Conservation (phyloP, 129 eudicot genomes). For the Flaveria trinervia region DNA sequence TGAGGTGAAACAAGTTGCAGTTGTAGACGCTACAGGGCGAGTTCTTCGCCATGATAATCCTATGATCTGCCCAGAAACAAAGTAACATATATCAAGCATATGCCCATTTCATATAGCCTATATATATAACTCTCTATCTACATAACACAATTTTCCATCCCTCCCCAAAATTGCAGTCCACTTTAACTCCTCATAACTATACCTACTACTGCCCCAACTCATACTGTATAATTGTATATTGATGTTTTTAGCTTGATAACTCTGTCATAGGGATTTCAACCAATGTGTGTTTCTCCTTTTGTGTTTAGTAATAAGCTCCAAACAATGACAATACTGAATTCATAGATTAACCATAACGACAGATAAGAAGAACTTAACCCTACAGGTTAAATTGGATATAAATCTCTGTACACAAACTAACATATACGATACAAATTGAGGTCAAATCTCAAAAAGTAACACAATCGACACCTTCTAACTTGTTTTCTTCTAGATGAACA, state of each 20-base stretch:
- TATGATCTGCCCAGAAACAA: conserved; percentile 44
- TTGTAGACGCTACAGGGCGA: conserved; percentile 37
- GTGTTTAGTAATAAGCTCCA: background rate
- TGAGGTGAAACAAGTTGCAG: conserved; percentile 34
- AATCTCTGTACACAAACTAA: background rate
- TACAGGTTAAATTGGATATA: background rate
- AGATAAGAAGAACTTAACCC: background rate
- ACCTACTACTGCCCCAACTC: background rate
- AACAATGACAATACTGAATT: background rate
- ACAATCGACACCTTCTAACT: background rate
- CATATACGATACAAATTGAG: background rate
- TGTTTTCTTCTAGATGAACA: background rate
- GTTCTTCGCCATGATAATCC: conserved; percentile 47
- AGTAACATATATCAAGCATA: conserved; percentile 7
- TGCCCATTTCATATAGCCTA: conserved; percentile 9
- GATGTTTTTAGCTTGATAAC: conserved; percentile 13
- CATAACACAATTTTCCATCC: conserved; percentile 9
- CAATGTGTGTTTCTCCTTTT: background rate
- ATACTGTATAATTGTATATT: background rate
- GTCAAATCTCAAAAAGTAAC: background rate
- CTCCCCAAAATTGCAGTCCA: background rate
- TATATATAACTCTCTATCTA: background rate
- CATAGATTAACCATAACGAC: background rate
- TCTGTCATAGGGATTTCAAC: background rate
- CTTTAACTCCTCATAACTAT: background rate